A percentile compares a stretch with the other conserved stretches of the same genome.
Evolutionary conservation across 2,329 filamentous ascomycete species (phyloP).

Genomic region (Pyrenochaeta sp.): DNA sequence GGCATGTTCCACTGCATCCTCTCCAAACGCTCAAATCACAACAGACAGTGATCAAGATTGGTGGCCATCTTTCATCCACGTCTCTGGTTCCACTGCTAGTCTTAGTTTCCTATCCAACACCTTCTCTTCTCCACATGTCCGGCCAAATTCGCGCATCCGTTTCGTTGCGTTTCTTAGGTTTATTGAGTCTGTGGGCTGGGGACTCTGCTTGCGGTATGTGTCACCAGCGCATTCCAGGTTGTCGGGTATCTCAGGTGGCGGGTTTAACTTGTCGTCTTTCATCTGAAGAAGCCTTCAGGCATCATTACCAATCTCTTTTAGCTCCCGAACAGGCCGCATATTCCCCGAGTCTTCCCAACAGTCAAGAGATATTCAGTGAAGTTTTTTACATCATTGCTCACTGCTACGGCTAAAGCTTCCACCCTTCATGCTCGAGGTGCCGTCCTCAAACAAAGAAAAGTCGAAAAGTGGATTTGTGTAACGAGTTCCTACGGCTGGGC

Average conservation of each 20-base stretch:
- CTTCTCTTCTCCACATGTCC: slow-evolving; percentile 5
- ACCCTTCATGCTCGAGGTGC: background rate
- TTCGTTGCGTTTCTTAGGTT: slow-evolving; percentile 9
- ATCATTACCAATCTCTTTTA: background rate
- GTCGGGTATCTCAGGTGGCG: slow-evolving; percentile 14
- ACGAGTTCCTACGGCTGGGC: slow-evolving; percentile 24
- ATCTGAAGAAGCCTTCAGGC: background rate
- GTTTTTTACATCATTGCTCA: too few species aligned
- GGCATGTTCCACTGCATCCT: slow-evolving; percentile 1
- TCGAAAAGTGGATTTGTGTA: slow-evolving; percentile 17
- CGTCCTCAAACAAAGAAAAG: slow-evolving; percentile 13
- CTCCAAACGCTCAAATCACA: background rate
- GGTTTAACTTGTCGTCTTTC: slow-evolving; percentile 10
- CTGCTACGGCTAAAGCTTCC: too few species aligned
- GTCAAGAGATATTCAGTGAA: too few species aligned
- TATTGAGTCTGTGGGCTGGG: slow-evolving; percentile 19
- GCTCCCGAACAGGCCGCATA: background rate
- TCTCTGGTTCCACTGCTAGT: slow-evolving; percentile 17
- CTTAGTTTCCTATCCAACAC: slow-evolving; percentile 18
- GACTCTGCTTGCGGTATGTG: slow-evolving; percentile 37
- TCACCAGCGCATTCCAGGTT: slow-evolving; percentile 21
- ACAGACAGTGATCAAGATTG: background rate
- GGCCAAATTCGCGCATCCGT: background rate
- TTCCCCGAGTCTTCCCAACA: too few species aligned
- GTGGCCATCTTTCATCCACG: slow-evolving; percentile 24